These are phyloP conservation scores for Avena sativa DNA, from an alignment of 176 grass and related monocot genomes.

Conservation along the genomic window DNA sequence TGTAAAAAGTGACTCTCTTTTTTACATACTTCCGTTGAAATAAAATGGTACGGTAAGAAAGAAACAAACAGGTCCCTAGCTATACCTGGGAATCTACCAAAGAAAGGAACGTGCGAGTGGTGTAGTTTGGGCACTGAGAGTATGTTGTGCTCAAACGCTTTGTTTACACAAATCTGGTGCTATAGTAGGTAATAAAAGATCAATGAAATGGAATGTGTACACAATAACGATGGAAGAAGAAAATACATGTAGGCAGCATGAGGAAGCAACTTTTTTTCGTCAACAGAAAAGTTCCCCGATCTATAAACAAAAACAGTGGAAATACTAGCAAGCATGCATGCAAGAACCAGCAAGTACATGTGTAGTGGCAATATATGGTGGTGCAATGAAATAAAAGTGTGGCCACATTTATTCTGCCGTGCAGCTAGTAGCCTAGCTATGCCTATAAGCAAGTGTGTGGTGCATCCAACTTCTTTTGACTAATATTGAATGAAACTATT, in stretches of 20 bases:
- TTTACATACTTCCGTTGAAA: neutral
- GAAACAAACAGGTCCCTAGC: neutral
- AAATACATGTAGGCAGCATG: neutral
- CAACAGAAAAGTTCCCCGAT: no score
- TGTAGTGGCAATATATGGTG: neutral
- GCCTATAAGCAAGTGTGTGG: neutral
- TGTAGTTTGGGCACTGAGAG: neutral
- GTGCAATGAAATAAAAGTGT: neutral
- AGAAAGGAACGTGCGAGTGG: neutral
- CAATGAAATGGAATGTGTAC: neutral
- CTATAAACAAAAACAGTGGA: no score
- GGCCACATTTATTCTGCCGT: neutral
- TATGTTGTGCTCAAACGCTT: neutral
- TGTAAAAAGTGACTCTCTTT: neutral
- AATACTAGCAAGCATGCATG: neutral
- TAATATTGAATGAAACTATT: conserved; percentile 1
- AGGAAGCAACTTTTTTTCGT: no score
- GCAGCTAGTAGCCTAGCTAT: neutral
- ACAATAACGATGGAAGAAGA: neutral
- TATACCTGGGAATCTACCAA: conserved; percentile 20
- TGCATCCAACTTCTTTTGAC: conserved; percentile 4
- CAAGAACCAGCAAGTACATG: neutral
- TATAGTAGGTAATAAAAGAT: neutral
- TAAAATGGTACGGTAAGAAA: neutral
- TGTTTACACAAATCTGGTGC: neutral